Conservation (phyloP, 1,284 basidiomycete species). For the Phaffia rhodozyma region DNA sequence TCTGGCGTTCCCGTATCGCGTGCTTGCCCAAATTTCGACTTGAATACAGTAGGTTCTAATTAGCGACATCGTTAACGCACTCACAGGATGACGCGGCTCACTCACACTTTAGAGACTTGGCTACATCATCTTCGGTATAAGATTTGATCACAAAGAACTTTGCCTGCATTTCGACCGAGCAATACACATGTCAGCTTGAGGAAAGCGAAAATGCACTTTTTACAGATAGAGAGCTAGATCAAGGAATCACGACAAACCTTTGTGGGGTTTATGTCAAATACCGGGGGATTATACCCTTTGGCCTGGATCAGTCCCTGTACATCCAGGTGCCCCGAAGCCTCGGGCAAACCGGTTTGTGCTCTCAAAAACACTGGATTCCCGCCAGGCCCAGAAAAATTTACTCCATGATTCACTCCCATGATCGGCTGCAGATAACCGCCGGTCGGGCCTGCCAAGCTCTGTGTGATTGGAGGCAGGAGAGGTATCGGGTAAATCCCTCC, state of each 20-base stretch:
- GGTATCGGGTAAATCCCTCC: background rate
- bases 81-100: background rate
- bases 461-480: background rate
- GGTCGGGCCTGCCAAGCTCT: too few species aligned
- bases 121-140: conserved; percentile 93
- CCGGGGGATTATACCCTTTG: conserved; percentile 16
- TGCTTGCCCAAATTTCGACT: conserved; percentile 85
- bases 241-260: background rate
- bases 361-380: too few species aligned
- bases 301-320: conserved; percentile 1
- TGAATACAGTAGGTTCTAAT: too few species aligned
- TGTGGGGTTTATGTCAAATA: conserved; percentile 13
- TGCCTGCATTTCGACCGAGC: conserved; percentile 41
- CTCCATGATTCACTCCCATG: too few species aligned
- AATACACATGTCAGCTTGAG: too few species aligned
- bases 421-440: too few species aligned
- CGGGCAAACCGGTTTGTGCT: background rate
- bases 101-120: conserved; percentile 78
- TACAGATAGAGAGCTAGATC: too few species aligned
- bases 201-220: background rate
- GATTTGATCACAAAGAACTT: conserved; percentile 95
- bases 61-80: background rate
- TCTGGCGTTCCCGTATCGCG: conserved; percentile 87
- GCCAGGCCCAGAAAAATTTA: too few species aligned
- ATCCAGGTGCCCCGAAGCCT: background rate